These are phyloP conservation scores for Wallacemonas rigidus DNA, from an alignment of 208 protist genomes.

Conservation along the genomic window DNA sequence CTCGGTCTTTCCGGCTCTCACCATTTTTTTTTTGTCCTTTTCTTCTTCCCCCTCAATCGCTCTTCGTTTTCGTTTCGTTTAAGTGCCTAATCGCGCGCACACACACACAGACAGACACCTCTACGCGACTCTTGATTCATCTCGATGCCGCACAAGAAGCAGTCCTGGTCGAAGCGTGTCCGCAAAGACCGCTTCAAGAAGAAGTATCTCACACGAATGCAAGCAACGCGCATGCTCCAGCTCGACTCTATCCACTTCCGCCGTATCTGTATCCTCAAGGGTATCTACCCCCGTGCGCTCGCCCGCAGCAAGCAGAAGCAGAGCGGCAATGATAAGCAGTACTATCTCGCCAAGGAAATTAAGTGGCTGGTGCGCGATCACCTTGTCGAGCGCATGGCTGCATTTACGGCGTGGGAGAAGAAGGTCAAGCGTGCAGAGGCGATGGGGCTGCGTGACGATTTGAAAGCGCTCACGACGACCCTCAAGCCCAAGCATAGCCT, in stretches of 20 bases:
- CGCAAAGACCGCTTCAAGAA: slow-evolving; percentile 91
- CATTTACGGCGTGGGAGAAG: slow-evolving; percentile 92
- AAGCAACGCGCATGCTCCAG: slow-evolving; percentile 94
- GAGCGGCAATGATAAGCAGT: slow-evolving; percentile 95
- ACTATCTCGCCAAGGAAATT: slow-evolving; percentile 99
- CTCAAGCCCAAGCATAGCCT: slow-evolving; percentile 92
- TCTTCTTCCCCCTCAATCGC: too few relatives aligned
- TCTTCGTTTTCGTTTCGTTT: too few relatives aligned
- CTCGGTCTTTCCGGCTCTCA: too few relatives aligned
- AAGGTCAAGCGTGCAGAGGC: slow-evolving; percentile 92
- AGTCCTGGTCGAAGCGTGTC: slow-evolving; percentile 88
- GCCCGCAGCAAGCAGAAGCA: slow-evolving; percentile 95
- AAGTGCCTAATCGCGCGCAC: too few relatives aligned
- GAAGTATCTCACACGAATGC: slow-evolving; percentile 94
- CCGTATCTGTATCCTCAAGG: slow-evolving; percentile 98
- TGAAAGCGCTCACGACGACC: slow-evolving; percentile 60
- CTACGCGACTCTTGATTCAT: neutral
- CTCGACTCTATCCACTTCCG: slow-evolving; percentile 93
- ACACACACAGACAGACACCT: neutral
- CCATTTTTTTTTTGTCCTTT: too few relatives aligned
- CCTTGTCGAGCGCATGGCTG: slow-evolving; percentile 95
- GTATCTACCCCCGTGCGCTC: slow-evolving; percentile 98
- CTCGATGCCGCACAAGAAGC: slow-evolving; percentile 79
- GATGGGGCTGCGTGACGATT: slow-evolving; percentile 68
- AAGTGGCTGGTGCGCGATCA: slow-evolving; percentile 97